Percentiles rank a stretch among this genome's conserved stretches.
Conservation (phyloP, 495 filamentous ascomycete species). For the Clohesyomyces aquaticus region DNA sequence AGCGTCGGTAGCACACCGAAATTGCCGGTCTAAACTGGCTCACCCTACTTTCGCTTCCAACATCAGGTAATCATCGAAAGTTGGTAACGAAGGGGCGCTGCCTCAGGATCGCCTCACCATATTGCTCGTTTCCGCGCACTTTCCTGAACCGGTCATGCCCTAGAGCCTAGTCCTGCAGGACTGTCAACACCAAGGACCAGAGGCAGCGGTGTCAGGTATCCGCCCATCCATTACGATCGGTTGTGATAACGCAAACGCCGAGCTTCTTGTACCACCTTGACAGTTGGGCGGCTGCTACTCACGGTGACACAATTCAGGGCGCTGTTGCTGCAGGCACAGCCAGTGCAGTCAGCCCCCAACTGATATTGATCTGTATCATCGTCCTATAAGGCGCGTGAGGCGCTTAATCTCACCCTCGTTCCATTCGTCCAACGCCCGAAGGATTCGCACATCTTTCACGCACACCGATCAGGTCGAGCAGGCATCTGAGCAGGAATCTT, state of each 20-base stretch:
- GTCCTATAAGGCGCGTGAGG: slow-evolving; percentile 13
- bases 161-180: no score
- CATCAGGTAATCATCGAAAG: background rate
- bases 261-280: background rate
- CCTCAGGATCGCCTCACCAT: background rate
- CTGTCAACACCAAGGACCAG: background rate
- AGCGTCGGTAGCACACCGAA: no score
- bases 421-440: background rate
- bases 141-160: background rate
- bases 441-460: background rate
- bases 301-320: slow-evolving; percentile 8
- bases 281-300: background rate
- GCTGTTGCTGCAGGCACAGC: slow-evolving; percentile 12
- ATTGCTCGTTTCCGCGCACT: background rate
- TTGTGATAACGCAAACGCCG: slow-evolving; percentile 1
- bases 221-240: background rate
- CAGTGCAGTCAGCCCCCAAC: background rate
- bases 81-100: background rate
- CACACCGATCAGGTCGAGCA: background rate
- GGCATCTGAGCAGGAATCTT: background rate
- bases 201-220: background rate
- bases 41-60: background rate
- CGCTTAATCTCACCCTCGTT: slow-evolving; percentile 7
- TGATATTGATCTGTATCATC: background rate
- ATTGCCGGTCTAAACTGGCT: background rate